phyloP scores from a whole-genome alignment of 371 early-diverging fungal species.

The Mortierella sp. region DNA sequence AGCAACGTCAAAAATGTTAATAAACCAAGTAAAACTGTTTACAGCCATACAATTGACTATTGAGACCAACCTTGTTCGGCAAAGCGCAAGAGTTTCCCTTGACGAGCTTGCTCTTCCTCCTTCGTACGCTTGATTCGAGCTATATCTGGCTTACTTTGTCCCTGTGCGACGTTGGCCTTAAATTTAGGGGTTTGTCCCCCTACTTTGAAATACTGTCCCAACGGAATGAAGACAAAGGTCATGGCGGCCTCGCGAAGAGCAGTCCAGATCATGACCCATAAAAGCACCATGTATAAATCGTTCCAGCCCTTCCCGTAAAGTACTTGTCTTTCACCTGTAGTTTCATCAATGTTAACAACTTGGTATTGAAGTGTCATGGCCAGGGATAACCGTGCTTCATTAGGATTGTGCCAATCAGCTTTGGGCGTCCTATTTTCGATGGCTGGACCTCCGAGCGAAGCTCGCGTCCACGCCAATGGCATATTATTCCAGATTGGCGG shows the following conservation, averaged over 20 bases:
- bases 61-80: constrained; percentile 50
- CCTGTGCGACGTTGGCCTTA: not conserved
- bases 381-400: constrained; percentile 32
- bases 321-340: constrained; percentile 31
- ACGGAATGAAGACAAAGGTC: constrained; percentile 71
- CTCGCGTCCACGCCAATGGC: constrained; percentile 31
- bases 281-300: constrained; percentile 74
- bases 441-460: constrained; percentile 22
- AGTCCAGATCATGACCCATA: constrained; percentile 79
- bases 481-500: constrained; percentile 38
- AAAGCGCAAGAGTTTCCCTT: constrained; percentile 52
- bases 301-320: constrained; percentile 62
- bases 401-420: constrained; percentile 20
- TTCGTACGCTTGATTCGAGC: constrained; percentile 6
- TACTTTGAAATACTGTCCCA: constrained; percentile 53
- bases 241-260: constrained; percentile 73
- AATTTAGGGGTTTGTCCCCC: constrained; percentile 11
- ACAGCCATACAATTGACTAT: not conserved
- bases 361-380: constrained; percentile 47
- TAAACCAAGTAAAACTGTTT: constrained; percentile 63
- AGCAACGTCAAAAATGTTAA: constrained; percentile 65
- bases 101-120: constrained; percentile 37
- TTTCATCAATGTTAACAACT: constrained; percentile 15
- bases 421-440: constrained; percentile 22
- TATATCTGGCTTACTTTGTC: not conserved